Evolutionary conservation across 306 rosid species (phyloP), one percentile per base, ranked within the genome.

Genomic region (Elaeagnus macrophylla): DNA sequence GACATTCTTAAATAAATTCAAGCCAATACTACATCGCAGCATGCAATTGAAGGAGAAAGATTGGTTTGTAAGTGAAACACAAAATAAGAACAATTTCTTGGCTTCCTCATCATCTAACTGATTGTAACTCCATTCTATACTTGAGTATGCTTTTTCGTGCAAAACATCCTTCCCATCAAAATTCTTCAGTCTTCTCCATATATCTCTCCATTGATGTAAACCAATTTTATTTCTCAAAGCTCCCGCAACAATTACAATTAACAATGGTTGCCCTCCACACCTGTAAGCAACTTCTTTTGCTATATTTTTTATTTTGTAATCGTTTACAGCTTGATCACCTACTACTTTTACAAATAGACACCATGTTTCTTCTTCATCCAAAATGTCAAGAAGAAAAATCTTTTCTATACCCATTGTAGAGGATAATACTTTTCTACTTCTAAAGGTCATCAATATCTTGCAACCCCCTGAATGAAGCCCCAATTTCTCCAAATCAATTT

Each of bases 221-320:
- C n/a, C n/a, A n/a, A n/a, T 55, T 13, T 35, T 38, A 13, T 54
- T 8, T 51, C 43, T 43, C 10, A 67, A 45, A 7, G 69, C 70
- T 12, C 32, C 67, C 38, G 58, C 80, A 16, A 74, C 39, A 0
- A 62, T 67, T n/a, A 63, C 77, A 39, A 74, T 47, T 0, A 72
- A 72, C 57, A 69, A 4, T 3, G 82, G 79, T 58, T 72, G 46
- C 6, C 67, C 65, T 8, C 58, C 69, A 57, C 82, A 73, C 54
- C 62, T 59, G 1, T 54, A 6, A 15, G 72, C 71, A 25, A 77
- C 56, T 14, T 72, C 44, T 10, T 10, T 20, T 11, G 71, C 76
- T 10, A 69, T 56, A 7, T 8, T 17, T 0, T 19, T 5, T 1
- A 61, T 39, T n/a, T 10, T 13, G 0, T 8, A 56, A 16, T 58